A percentile compares a stretch with the other conserved stretches of the same genome.
These are phyloP conservation scores for Echeveria elegans DNA, from an alignment of 164 flowering plant species.

Conservation along the genomic window DNA sequence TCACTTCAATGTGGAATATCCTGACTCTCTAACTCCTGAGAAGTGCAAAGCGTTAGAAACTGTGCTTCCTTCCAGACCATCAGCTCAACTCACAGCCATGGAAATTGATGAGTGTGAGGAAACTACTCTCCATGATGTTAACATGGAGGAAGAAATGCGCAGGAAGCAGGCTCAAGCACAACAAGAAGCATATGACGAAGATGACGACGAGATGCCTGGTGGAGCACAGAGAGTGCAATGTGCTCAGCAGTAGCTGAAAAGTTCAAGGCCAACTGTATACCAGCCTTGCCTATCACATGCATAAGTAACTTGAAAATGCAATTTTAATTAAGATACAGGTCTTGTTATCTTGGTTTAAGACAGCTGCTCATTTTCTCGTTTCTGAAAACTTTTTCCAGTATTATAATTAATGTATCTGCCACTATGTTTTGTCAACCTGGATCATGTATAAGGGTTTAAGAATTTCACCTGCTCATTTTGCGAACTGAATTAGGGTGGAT, in stretches of 20 bases:
- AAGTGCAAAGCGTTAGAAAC: background rate
- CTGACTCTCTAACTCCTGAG: background rate
- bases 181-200: constrained; percentile 44
- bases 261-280: too few relatives aligned
- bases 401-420: too few relatives aligned
- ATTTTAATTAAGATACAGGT: too few relatives aligned
- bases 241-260: constrained; percentile 43
- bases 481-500: too few relatives aligned
- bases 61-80: constrained; percentile 28
- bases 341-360: too few relatives aligned
- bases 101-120: constrained; percentile 55
- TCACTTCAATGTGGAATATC: background rate
- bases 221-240: constrained; percentile 42
- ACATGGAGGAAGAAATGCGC: constrained; percentile 46
- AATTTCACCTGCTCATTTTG: too few relatives aligned
- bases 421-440: too few relatives aligned
- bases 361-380: too few relatives aligned
- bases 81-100: constrained; percentile 31
- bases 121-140: constrained; percentile 46
- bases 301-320: too few relatives aligned
- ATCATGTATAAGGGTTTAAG: too few relatives aligned
- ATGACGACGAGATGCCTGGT: constrained; percentile 28
- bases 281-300: too few relatives aligned
- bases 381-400: too few relatives aligned
- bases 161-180: constrained; percentile 27